A percentile compares a stretch with the other conserved stretches of the same genome.
These are phyloP conservation scores for Auricularia sp. DNA, from an alignment of 768 basidiomycete species.

Conservation along the genomic window DNA sequence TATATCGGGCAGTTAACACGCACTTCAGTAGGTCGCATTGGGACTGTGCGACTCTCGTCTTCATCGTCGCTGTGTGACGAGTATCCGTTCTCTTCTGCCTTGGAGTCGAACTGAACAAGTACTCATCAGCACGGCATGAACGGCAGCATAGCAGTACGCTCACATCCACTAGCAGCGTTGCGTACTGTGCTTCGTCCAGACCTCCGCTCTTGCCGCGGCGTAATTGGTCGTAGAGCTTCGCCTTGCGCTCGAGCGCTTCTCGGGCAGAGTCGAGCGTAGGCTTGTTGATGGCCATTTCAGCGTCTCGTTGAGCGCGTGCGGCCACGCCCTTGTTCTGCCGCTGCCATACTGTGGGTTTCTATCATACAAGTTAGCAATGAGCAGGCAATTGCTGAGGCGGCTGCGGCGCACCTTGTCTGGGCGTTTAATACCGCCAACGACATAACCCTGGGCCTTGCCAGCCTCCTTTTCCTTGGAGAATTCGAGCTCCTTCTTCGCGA, in stretches of 20 bases:
- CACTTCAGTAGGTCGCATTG: slow-evolving; percentile 31
- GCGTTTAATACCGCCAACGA: slow-evolving; percentile 52
- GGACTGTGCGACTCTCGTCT: slow-evolving; percentile 65
- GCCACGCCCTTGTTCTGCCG: slow-evolving; percentile 67
- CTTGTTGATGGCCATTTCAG: slow-evolving; percentile 54
- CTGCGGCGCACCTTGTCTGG: slow-evolving; percentile 51
- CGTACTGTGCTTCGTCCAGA: slow-evolving; percentile 63
- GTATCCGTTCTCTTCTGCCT: slow-evolving; percentile 37
- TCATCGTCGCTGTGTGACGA: slow-evolving; percentile 67
- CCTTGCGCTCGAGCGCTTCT: slow-evolving; percentile 64
- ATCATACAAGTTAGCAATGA: background rate
- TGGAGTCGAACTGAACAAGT: slow-evolving; percentile 51
- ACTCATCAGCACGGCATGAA: background rate
- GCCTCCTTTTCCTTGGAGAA: slow-evolving; percentile 54
- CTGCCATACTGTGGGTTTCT: slow-evolving; percentile 75
- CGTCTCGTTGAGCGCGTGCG: slow-evolving; percentile 51
- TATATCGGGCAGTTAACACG: slow-evolving; percentile 23
- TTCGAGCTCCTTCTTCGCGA: slow-evolving; percentile 46
- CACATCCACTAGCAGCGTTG: slow-evolving; percentile 67
- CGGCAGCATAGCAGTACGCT: slow-evolving; percentile 19
- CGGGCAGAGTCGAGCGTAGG: slow-evolving; percentile 65
- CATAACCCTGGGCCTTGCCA: slow-evolving; percentile 35
- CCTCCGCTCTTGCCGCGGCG: slow-evolving; percentile 70
- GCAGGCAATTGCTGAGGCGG: background rate
- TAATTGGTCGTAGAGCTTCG: slow-evolving; percentile 71